These are phyloP conservation scores for Quercus cerris DNA, from an alignment of 306 rosid species.

Conservation along the genomic window DNA sequence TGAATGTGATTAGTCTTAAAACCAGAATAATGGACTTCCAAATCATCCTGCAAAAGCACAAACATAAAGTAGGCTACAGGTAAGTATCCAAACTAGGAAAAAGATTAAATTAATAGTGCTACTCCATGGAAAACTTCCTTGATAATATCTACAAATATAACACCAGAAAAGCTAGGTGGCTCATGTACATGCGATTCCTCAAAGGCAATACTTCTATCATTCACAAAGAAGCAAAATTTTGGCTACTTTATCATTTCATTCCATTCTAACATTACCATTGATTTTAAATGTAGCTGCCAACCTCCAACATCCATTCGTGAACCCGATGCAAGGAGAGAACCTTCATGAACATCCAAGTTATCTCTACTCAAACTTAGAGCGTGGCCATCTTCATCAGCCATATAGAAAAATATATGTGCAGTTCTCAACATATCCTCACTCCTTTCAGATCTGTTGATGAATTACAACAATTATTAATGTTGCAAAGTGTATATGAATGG, in stretches of 20 bases:
- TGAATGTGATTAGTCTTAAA: constrained; percentile 79
- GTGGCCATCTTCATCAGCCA: constrained; percentile 86
- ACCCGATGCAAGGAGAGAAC: constrained; percentile 75
- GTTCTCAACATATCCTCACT: constrained; percentile 40
- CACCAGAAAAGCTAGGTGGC: not conserved
- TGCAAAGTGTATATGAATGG: not conserved
- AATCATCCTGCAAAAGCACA: constrained; percentile 57
- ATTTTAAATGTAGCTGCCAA: constrained; percentile 94
- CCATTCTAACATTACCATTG: constrained; percentile 56
- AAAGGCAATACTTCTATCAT: not conserved
- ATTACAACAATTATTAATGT: constrained; percentile 25
- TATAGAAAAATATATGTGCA: constrained; percentile 82
- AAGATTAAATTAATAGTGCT: constrained; percentile 1
- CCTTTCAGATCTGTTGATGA: constrained; percentile 52
- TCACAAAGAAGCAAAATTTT: not conserved
- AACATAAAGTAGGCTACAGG: constrained; percentile 15
- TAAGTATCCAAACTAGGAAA: constrained; percentile 4
- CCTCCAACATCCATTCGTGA: constrained; percentile 73
- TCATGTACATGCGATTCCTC: not conserved
- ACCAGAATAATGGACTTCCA: constrained; percentile 82
- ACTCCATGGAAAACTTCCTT: not conserved
- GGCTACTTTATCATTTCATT: constrained; percentile 10
- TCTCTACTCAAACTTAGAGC: constrained; percentile 52
- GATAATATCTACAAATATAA: not conserved
- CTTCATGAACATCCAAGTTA: constrained; percentile 37